A percentile compares a stretch with the other conserved stretches of the same genome.
These are phyloP conservation scores for Hemileccinum impolitum DNA, from an alignment of 768 basidiomycete species.

Conservation along the genomic window DNA sequence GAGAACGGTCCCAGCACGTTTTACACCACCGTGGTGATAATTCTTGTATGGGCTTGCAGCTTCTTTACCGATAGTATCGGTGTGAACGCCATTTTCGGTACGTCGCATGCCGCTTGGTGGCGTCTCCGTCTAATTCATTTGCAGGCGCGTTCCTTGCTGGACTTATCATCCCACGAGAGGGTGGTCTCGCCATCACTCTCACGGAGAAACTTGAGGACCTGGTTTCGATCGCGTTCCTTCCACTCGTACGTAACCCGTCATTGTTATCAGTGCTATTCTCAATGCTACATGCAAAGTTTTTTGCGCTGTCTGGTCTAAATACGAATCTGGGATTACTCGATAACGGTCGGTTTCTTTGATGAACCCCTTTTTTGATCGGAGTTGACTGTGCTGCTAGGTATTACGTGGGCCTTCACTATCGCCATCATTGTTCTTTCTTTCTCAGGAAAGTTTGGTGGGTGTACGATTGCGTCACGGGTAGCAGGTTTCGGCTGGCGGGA, in stretches of 20 bases:
- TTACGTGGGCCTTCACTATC: constrained; percentile 87
- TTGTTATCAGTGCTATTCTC: neutral
- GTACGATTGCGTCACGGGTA: constrained; percentile 62
- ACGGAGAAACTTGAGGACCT: constrained; percentile 97
- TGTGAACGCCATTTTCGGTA: constrained; percentile 87
- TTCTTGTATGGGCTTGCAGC: constrained; percentile 79
- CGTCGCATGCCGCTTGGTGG: neutral
- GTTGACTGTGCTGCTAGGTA: constrained; percentile 38
- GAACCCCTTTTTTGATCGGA: neutral
- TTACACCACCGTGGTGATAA: constrained; percentile 83
- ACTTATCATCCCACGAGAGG: constrained; percentile 81
- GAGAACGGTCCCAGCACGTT: constrained; percentile 83
- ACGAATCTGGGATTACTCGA: constrained; percentile 86
- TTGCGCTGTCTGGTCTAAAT: constrained; percentile 85
- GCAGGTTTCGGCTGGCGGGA: constrained; percentile 80
- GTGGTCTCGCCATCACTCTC: constrained; percentile 80
- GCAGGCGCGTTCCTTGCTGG: constrained; percentile 80
- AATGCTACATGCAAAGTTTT: constrained; percentile 55
- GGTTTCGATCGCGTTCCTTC: constrained; percentile 85
- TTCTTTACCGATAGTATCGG: constrained; percentile 95
- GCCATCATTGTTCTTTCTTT: constrained; percentile 80
- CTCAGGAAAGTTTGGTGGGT: constrained; percentile 85
- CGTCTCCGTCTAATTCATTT: neutral
- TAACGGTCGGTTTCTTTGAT: constrained; percentile 44
- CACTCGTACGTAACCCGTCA: constrained; percentile 48